Conservation (phyloP, 192 early-diverging fungal genomes). For the Haplosporangium gracile region DNA sequence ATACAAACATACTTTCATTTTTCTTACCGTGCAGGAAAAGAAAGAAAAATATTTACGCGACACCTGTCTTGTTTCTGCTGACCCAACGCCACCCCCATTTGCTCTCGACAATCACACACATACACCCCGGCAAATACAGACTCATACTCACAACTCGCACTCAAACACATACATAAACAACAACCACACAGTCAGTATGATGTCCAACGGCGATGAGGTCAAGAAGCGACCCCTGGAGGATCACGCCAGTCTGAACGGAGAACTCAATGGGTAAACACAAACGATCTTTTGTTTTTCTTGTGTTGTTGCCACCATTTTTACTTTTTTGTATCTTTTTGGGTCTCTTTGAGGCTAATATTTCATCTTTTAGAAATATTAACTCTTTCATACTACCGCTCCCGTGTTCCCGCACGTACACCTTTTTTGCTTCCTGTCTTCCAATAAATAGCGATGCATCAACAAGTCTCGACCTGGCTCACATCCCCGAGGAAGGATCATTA, state of each 20-base stretch:
- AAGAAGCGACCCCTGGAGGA: constrained; percentile 54
- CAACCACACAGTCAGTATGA: constrained; percentile 12
- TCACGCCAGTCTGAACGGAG: constrained; percentile 13
- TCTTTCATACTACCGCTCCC: not conserved
- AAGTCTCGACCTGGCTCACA: constrained; percentile 16
- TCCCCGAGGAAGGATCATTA: constrained; percentile 43
- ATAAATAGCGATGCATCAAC: constrained; percentile 10
- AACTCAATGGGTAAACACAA: constrained; percentile 27
- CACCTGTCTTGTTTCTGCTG: constrained; percentile 10
- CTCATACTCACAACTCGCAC: not conserved
- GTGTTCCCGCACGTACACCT: not conserved
- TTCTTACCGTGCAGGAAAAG: not conserved
- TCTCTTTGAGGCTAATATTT: not conserved
- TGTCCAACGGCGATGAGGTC: constrained; percentile 53
- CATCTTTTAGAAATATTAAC: not conserved
- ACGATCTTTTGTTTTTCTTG: constrained; percentile 2
- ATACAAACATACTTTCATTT: not conserved
- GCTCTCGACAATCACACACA: constrained; percentile 1
- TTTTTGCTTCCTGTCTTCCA: not conserved
- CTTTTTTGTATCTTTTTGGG: not conserved
- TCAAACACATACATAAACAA: not conserved
- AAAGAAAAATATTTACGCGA: constrained; percentile 4
- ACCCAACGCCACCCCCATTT: not conserved
- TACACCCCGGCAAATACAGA: not conserved
- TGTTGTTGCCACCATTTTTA: constrained; percentile 3